phyloP scores from a whole-genome alignment of 1,139 yeast species.

The Yamadazyma siamensis region DNA sequence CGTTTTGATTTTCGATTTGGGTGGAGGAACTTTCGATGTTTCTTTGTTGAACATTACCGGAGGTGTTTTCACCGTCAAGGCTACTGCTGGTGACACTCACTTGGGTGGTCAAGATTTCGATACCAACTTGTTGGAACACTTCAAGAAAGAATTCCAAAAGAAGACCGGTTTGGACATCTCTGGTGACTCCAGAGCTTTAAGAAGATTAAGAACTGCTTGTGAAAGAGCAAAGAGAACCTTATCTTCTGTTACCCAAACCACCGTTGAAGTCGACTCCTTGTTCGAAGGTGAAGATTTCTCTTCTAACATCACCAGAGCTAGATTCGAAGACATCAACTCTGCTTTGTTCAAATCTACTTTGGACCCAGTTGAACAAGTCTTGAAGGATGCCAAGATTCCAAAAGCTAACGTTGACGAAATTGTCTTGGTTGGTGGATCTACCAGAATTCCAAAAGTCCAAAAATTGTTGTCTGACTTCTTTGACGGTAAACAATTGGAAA shows the following conservation, averaged over 20 bases:
- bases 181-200: slow-evolving; percentile 88
- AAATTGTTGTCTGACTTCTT: slow-evolving; percentile 95
- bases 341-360: slow-evolving; percentile 93
- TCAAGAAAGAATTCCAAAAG: slow-evolving; percentile 93
- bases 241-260: slow-evolving; percentile 93
- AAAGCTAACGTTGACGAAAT: slow-evolving; percentile 90
- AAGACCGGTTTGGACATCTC: slow-evolving; percentile 93
- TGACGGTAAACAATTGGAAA: slow-evolving; percentile 94
- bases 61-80: slow-evolving; percentile 96
- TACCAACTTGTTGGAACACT: slow-evolving; percentile 63
- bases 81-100: slow-evolving; percentile 99
- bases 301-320: slow-evolving; percentile 95
- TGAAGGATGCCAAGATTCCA: slow-evolving; percentile 89
- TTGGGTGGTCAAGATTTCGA: slow-evolving; percentile 87
- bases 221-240: slow-evolving; percentile 99
- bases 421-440: slow-evolving; percentile 98
- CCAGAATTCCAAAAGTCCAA: slow-evolving; percentile 99
- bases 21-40: slow-evolving; percentile 53
- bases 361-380: slow-evolving; percentile 97
- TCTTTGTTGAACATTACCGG: slow-evolving; percentile 87
- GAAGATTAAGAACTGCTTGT: slow-evolving; percentile 98
- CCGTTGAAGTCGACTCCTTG: slow-evolving; percentile 94
- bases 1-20: slow-evolving; percentile 48
- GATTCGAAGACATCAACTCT: slow-evolving; percentile 95
- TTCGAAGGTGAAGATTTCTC: slow-evolving; percentile 96